Evolutionary conservation across 495 filamentous ascomycete genomes (phyloP).

Genomic region (Wilcoxina mikolae): DNA sequence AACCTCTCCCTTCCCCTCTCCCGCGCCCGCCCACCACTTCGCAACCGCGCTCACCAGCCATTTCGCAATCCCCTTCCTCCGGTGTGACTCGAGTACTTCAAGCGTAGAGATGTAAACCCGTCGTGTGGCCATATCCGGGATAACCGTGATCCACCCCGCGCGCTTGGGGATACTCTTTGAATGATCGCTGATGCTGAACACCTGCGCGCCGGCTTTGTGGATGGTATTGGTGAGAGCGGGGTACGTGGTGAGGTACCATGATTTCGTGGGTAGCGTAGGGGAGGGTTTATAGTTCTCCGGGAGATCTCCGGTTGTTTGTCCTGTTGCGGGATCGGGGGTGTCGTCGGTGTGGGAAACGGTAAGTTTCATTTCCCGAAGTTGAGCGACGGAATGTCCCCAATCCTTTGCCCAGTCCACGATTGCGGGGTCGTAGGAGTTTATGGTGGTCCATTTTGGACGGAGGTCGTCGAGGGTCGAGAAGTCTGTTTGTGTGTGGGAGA

Average conservation of each 20-base stretch:
- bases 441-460: neutral
- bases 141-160: slow-evolving; percentile 7
- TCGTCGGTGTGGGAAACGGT: neutral
- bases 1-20: slow-evolving; percentile 3
- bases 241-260: neutral
- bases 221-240: neutral
- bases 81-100: slow-evolving; percentile 7
- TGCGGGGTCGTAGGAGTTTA: slow-evolving; percentile 7
- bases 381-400: neutral
- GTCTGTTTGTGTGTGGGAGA: neutral
- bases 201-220: neutral
- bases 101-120: slow-evolving; percentile 11
- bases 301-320: neutral
- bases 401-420: slow-evolving; percentile 3
- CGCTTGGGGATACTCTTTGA: neutral
- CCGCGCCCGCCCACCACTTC: neutral
- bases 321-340: neutral
- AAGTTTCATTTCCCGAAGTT: slow-evolving; percentile 17
- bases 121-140: neutral
- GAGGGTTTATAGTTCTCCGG: neutral
- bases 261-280: neutral
- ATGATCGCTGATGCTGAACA: neutral
- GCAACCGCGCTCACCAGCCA: slow-evolving; percentile 9
- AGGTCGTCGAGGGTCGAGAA: neutral
- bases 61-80: slow-evolving; percentile 9